Evolutionary conservation across 495 filamentous ascomycete species (phyloP).

Genomic region (Jackrogersella minutella): DNA sequence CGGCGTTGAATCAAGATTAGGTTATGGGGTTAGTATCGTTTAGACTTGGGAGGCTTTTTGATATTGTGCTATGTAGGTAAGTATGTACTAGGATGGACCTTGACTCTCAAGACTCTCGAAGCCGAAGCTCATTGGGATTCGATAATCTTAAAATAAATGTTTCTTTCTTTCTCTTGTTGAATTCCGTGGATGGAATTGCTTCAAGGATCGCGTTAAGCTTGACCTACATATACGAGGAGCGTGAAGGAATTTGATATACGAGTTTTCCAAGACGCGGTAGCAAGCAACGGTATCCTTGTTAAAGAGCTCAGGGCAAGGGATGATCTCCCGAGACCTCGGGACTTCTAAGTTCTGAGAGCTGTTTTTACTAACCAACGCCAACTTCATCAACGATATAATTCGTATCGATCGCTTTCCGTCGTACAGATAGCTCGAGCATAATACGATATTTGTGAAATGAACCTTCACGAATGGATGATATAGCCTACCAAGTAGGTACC

Average conservation of each 20-base stretch:
- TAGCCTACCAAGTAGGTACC: too few species aligned
- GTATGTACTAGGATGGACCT: slow-evolving; percentile 24
- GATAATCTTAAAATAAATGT: neutral
- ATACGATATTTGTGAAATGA: too few species aligned
- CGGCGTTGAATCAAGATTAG: slow-evolving; percentile 26
- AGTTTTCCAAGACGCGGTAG: neutral
- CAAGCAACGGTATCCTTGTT: neutral
- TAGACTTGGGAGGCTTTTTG: slow-evolving; percentile 13
- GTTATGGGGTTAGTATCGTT: slow-evolving; percentile 6
- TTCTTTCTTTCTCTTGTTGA: neutral
- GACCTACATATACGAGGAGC: neutral
- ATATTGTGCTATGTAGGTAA: too few species aligned
- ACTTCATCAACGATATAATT: too few species aligned
- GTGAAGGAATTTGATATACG: neutral
- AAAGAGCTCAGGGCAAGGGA: neutral
- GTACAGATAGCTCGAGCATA: too few species aligned
- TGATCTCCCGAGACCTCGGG: too few species aligned
- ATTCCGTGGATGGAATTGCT: neutral
- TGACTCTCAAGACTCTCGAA: neutral
- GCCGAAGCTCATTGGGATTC: slow-evolving; percentile 1
- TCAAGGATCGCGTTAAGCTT: neutral
- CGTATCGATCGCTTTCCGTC: too few species aligned
- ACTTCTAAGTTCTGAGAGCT: too few species aligned
- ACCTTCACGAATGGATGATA: too few species aligned
- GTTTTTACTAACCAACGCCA: too few species aligned